A percentile compares a stretch with the other conserved stretches of the same genome.
Conservation (phyloP, 352 stramenopile genomes). For the Globisporangium spiculum region DNA sequence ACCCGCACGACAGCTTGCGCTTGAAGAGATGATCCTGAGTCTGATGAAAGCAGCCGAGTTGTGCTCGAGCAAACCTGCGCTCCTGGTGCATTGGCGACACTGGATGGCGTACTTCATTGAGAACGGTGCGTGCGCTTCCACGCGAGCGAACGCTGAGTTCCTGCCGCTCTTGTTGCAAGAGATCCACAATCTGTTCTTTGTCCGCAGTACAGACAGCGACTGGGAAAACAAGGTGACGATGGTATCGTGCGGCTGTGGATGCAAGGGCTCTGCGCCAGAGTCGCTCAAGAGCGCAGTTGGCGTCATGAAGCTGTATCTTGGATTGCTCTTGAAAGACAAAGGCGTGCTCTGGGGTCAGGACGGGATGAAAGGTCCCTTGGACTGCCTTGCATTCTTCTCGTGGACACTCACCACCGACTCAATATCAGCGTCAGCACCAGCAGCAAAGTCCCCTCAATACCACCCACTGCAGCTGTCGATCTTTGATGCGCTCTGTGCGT, state of each 20-base stretch:
- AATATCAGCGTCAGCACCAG: neutral
- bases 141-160: slow-evolving; percentile 10
- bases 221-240: neutral
- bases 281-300: slow-evolving; percentile 14
- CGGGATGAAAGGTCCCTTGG: slow-evolving; percentile 14
- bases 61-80: neutral
- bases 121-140: slow-evolving; percentile 13
- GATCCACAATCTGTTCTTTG: slow-evolving; percentile 14
- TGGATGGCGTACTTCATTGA: slow-evolving; percentile 22
- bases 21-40: slow-evolving; percentile 19
- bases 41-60: slow-evolving; percentile 18
- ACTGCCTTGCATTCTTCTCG: slow-evolving; percentile 15
- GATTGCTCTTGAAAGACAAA: slow-evolving; percentile 13
- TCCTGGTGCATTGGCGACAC: slow-evolving; percentile 20
- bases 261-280: slow-evolving; percentile 2
- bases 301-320: slow-evolving; percentile 16
- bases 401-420: slow-evolving; percentile 8
- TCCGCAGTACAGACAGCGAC: neutral
- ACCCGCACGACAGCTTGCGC: slow-evolving; percentile 6
- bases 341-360: slow-evolving; percentile 20
- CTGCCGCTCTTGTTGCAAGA: slow-evolving; percentile 12
- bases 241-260: slow-evolving; percentile 14
- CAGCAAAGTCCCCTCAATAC: neutral
- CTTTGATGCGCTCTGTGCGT: slow-evolving; percentile 12
- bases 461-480: slow-evolving; percentile 7